Conservation (phyloP, 192 early-diverging fungal genomes). For the Umbelopsis sp. region DNA sequence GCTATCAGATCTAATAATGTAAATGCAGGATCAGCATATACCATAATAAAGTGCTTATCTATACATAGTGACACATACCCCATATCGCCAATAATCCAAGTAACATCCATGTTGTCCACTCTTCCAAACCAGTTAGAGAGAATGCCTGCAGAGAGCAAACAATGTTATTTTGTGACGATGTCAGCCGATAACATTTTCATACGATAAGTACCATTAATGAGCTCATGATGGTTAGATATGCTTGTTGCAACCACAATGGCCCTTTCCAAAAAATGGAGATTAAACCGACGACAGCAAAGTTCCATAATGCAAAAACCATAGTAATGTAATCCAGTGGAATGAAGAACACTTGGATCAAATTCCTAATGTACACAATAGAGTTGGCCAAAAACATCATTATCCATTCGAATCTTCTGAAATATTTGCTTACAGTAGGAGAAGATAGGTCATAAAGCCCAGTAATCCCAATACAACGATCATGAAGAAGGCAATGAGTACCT, state of each 20-base stretch:
- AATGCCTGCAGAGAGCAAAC: conserved; percentile 55
- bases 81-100: conserved; percentile 77
- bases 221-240: conserved; percentile 78
- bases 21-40: background rate
- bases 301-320: conserved; percentile 78
- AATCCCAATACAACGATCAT: conserved; percentile 68
- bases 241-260: conserved; percentile 74
- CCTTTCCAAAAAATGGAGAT: conserved; percentile 83
- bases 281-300: conserved; percentile 71
- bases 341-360: conserved; percentile 51
- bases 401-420: background rate
- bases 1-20: conserved; percentile 74
- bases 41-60: background rate
- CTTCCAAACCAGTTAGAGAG: conserved; percentile 63
- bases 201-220: conserved; percentile 66
- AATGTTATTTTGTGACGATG: too few species aligned
- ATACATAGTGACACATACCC: conserved; percentile 51
- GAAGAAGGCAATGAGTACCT: conserved; percentile 76
- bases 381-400: background rate
- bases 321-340: conserved; percentile 76
- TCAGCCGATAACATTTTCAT: too few species aligned
- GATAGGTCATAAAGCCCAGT: conserved; percentile 79
- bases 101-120: conserved; percentile 86
- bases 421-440: conserved; percentile 43
- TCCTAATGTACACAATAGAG: conserved; percentile 25